Evolutionary conservation across 108 stramenopile genomes (phyloP), one percentile per base, ranked within the genome.

Genomic region (Skeletonema grethae): DNA sequence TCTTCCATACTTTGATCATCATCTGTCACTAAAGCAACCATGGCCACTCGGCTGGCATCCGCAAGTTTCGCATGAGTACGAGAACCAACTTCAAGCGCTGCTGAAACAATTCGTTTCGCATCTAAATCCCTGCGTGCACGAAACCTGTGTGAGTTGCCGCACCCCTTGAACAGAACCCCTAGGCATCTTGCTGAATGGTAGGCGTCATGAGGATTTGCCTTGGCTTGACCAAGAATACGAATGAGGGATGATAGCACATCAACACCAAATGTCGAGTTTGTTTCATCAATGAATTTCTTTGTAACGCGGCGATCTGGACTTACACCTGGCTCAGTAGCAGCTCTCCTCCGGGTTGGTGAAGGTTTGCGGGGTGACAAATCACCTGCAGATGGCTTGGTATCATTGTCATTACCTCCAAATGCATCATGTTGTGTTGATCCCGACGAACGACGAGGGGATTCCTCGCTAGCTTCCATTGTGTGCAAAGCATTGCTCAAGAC

Each of bases 401-500:
- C 84, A 43, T 83, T 67, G 10, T 68, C 76, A 28, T 70, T 75
- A 24, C 8, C 15, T 24, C 59, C 66, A 43, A 43, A 43, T 4
- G 13, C 15, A 15, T 30, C 41, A 53, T 61, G 41, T 13, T 25
- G 61, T 16, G 38, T 45, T 34, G 35, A 18, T 7, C 10, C 60
- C 18, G 13, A 58, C 46, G 67, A 39, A 39, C 7, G 31, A 22
- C 12, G 32, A 1, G 46, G 2, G 4, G 50, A 61, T 13, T 20
- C 18, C 20, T 36, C 62, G 60, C 64, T 63, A 4, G 25, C 35
- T 83, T 86, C 89, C 12, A 91, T 79, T 22, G 90, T 90, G 45
- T 88, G 83, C 56, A 94, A 67, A 9, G 93, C 86, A 76, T 94
- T 94, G 63, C 89, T 90, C 43, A 94, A 76, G 15, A 94, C 90